Base-by-base conservation (phyloP, 2,329 filamentous ascomycete genomes). In the Coniochaeta sp. region DNA sequence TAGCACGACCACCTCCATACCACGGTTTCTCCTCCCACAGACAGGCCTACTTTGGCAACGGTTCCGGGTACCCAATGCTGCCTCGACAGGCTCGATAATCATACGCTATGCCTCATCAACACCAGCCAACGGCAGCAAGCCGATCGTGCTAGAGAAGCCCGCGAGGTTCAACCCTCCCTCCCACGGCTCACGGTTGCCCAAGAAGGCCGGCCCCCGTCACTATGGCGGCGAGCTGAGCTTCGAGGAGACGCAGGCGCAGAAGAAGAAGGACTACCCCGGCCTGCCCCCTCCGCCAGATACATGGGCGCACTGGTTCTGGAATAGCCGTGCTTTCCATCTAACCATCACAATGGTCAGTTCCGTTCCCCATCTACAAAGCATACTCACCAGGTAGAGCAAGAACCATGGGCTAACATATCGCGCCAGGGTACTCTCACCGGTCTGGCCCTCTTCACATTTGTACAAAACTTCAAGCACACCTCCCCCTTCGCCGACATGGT, bases 141-240 rank as follows among this genome's bases (percentile, higher is more conserved):
- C 85, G 38, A 81, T 87, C 63, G 83, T 91, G 5, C 87, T 99
- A 65, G 90, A 90, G 68, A 91, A 97, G 74, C 93, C 93, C 26
- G 83, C 89, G 69, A 89, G 88, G 72, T 98, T 96, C 81, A 90
- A 90, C 55, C 93, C 95, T 2, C 95, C 95, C 0, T 98, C 93
- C 0, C 95, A 98, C 73, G 88, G 89, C 14, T 79, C 89, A 24
- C 81, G 89, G 7, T 81, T 91, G 34, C 79, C 82, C 65, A 72
- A 71, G 74, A 73, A 58, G 24, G 69, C 70, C 28, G 72, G 78
- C 7, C 86, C 88, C 32, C 81, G 82, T 67, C 85, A 88, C 73
- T 96, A 96, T 71, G 92, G 91, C 40, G 89, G 91, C 19, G 76
- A 84, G 24, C 75, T 92, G 62, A 86, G 84, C 17, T 77, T 81